Conservation (phyloP, 2,329 filamentous ascomycete genomes). For the Cryphonectria radicalis region DNA sequence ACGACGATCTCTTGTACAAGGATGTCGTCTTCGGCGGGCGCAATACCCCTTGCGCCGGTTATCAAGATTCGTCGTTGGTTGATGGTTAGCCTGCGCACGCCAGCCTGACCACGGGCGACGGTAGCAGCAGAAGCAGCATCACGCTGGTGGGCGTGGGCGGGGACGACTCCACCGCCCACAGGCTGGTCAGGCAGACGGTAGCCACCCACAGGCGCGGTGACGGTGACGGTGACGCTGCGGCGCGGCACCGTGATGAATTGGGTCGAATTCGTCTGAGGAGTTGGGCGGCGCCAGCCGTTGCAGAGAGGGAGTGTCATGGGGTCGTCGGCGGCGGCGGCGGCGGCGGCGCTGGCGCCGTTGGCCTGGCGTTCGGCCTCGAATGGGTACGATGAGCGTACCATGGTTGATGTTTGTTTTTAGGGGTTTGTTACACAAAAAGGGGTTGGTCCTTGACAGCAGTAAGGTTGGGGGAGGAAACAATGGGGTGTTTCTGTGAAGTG, state of each 20-base stretch:
- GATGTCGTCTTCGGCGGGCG: background rate
- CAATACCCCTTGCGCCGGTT: background rate
- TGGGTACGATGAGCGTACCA: background rate
- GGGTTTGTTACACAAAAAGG: background rate
- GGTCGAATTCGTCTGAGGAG: background rate
- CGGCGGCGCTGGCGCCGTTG: background rate
- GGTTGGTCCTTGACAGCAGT: background rate
- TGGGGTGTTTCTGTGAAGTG: background rate
- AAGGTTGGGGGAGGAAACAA: background rate
- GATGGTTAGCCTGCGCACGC: background rate
- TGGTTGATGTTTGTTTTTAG: background rate
- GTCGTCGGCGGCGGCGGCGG: background rate
- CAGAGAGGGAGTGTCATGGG: background rate
- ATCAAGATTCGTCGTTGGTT: background rate
- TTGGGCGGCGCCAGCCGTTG: background rate
- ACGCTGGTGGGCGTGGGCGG: background rate
- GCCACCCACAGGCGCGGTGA: background rate
- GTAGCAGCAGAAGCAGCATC: too few relatives aligned
- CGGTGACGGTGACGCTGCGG: background rate
- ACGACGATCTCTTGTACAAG: background rate
- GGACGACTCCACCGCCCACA: too few relatives aligned
- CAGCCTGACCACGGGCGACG: background rate
- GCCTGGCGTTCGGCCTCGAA: conserved; percentile 4
- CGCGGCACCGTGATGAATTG: too few relatives aligned
- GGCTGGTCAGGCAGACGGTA: too few relatives aligned